Percentiles rank a stretch among this genome's conserved stretches.
Evolutionary conservation across 1,284 basidiomycete genomes (phyloP).

Genomic region (Ceratobasidium sp.): DNA sequence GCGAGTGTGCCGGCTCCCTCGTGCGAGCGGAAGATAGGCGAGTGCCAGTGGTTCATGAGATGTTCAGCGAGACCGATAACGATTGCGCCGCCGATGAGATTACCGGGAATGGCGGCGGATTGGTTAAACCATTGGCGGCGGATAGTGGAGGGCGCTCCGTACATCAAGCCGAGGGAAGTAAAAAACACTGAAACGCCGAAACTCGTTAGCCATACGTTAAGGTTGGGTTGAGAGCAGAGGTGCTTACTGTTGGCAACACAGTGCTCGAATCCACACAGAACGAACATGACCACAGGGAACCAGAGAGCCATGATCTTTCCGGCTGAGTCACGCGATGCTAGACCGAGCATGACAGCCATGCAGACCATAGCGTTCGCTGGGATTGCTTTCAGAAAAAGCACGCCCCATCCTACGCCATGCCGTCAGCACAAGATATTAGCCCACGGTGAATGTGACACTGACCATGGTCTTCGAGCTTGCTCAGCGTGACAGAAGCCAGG

Average conservation of each 20-base stretch:
- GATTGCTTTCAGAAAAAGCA: constrained; percentile 47
- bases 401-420: constrained; percentile 44
- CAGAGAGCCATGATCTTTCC: constrained; percentile 47
- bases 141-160: constrained; percentile 46
- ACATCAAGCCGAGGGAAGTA: constrained; percentile 46
- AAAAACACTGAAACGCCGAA: constrained; percentile 45
- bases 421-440: neutral
- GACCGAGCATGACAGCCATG: constrained; percentile 46
- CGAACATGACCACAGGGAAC: constrained; percentile 46
- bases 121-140: constrained; percentile 47
- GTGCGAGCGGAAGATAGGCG: constrained; percentile 28
- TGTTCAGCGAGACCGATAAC: constrained; percentile 46
- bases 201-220: neutral
- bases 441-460: neutral
- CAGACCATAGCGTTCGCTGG: constrained; percentile 47
- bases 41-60: constrained; percentile 48
- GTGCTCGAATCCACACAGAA: constrained; percentile 44
- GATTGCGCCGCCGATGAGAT: constrained; percentile 47
- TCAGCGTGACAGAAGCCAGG: neutral
- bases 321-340: constrained; percentile 46
- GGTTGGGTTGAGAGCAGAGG: too few relatives aligned
- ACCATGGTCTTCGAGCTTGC: constrained; percentile 32
- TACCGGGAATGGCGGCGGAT: constrained; percentile 46
- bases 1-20: constrained; percentile 39
- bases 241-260: constrained; percentile 46